These are phyloP conservation scores for Chondrostereum purpureum DNA, from an alignment of 1,284 basidiomycete species.

Conservation along the genomic window DNA sequence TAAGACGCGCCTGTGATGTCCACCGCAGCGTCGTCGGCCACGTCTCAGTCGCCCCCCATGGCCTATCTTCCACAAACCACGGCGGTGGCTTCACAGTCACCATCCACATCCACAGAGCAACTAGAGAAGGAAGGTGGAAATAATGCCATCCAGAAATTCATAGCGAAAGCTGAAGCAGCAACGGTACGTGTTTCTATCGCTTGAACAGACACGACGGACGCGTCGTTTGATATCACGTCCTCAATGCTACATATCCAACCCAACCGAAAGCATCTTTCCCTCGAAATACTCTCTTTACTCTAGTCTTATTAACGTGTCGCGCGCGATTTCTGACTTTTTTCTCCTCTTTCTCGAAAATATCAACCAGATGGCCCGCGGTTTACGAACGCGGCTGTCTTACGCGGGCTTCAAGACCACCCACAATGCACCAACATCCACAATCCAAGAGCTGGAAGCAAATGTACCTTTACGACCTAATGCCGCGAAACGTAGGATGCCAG, in stretches of 20 bases:
- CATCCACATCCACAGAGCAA: slow-evolving; percentile 30
- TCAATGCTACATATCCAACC: not conserved
- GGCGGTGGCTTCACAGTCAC: slow-evolving; percentile 29
- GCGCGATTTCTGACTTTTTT: not conserved
- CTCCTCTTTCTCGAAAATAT: slow-evolving; percentile 1
- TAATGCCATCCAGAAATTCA: slow-evolving; percentile 61
- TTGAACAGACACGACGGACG: slow-evolving; percentile 28
- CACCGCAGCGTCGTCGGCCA: slow-evolving; percentile 69
- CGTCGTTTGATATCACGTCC: slow-evolving; percentile 27
- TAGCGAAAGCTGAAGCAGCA: slow-evolving; percentile 67
- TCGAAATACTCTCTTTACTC: slow-evolving; percentile 9
- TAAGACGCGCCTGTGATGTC: slow-evolving; percentile 53
- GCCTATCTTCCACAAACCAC: slow-evolving; percentile 41
- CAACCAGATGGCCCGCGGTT: slow-evolving; percentile 64
- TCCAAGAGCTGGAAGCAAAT: slow-evolving; percentile 65
- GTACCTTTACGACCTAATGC: slow-evolving; percentile 43
- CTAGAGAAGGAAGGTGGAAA: slow-evolving; percentile 51
- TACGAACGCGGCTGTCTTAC: slow-evolving; percentile 70
- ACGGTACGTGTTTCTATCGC: slow-evolving; percentile 48
- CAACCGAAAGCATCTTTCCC: slow-evolving; percentile 1
- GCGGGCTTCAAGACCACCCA: slow-evolving; percentile 75
- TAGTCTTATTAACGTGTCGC: slow-evolving; percentile 15
- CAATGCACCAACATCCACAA: slow-evolving; percentile 56
- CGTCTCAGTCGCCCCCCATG: slow-evolving; percentile 68
- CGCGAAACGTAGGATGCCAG: slow-evolving; percentile 48